Evolutionary conservation across 768 basidiomycete species (phyloP).

Genomic region (Exsudoporus frostii): DNA sequence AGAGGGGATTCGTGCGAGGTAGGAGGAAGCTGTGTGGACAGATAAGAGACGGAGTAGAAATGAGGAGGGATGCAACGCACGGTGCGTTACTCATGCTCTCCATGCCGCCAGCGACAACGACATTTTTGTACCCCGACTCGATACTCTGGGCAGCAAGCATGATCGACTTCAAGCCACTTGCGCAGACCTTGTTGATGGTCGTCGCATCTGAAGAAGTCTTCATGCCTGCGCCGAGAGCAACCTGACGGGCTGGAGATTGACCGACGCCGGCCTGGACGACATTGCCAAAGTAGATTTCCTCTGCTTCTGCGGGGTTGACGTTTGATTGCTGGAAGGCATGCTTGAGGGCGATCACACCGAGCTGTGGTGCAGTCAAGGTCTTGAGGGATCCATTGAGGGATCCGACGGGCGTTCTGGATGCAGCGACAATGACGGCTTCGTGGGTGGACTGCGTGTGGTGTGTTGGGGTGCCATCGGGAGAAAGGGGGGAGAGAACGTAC

Average conservation of each 20-base stretch:
- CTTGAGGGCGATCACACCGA: conserved; percentile 86
- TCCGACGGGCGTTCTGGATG: conserved; percentile 90
- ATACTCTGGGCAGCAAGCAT: conserved; percentile 93
- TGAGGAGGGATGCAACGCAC: conserved; percentile 48
- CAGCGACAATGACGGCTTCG: conserved; percentile 93
- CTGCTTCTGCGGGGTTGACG: conserved; percentile 77
- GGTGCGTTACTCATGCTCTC: conserved; percentile 99
- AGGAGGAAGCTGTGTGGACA: conserved; percentile 61
- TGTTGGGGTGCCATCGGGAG: background rate
- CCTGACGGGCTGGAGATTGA: conserved; percentile 97
- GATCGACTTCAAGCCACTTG: conserved; percentile 93
- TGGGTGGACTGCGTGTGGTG: conserved; percentile 39
- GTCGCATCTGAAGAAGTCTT: conserved; percentile 88
- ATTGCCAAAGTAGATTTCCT: conserved; percentile 97
- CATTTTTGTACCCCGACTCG: conserved; percentile 75
- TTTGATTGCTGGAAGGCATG: conserved; percentile 80
- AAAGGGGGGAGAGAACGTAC: conserved; percentile 30
- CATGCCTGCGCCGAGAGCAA: conserved; percentile 87
- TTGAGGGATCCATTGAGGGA: conserved; percentile 90
- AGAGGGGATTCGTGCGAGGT: conserved; percentile 75
- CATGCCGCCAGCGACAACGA: conserved; percentile 96
- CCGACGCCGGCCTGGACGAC: conserved; percentile 97
- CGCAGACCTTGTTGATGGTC: conserved; percentile 99
- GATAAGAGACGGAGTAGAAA: conserved; percentile 3
- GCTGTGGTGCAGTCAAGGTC: conserved; percentile 83